Percentiles rank a stretch among this genome's conserved stretches.
Conservation (phyloP, 768 basidiomycete genomes). For the Lactarius quietus region DNA sequence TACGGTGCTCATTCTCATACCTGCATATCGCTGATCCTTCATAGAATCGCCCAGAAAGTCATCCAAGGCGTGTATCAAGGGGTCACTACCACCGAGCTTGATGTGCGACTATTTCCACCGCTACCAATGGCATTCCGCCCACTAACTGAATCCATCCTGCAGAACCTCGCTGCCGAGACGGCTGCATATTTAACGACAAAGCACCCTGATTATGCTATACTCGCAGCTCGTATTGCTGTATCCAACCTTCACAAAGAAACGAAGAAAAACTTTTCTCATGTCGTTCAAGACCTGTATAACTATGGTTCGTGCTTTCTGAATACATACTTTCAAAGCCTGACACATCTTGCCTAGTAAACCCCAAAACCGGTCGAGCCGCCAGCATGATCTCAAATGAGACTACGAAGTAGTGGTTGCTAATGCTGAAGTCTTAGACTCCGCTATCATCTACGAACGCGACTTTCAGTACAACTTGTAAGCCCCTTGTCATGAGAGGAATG, state of each 20-base stretch:
- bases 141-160: slow-evolving; percentile 1
- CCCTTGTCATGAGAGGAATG: background rate
- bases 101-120: slow-evolving; percentile 57
- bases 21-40: slow-evolving; percentile 1
- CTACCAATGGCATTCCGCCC: background rate
- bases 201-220: slow-evolving; percentile 96
- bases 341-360: slow-evolving; percentile 60
- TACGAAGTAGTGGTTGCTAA: slow-evolving; percentile 81
- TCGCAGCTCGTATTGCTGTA: slow-evolving; percentile 97
- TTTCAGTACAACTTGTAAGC: slow-evolving; percentile 94
- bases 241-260: slow-evolving; percentile 99
- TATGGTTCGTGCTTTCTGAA: slow-evolving; percentile 54
- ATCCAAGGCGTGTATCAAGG: slow-evolving; percentile 91
- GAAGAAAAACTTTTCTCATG: slow-evolving; percentile 92
- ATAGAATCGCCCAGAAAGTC: slow-evolving; percentile 87
- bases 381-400: slow-evolving; percentile 90
- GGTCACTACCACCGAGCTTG: slow-evolving; percentile 95
- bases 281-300: slow-evolving; percentile 84
- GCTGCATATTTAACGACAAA: slow-evolving; percentile 97
- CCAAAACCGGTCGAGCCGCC: slow-evolving; percentile 84
- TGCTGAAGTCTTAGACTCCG: slow-evolving; percentile 80
- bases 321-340: background rate
- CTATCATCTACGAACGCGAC: slow-evolving; percentile 97
- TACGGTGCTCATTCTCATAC: slow-evolving; percentile 35
- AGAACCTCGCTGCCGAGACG: slow-evolving; percentile 97